phyloP scores from a whole-genome alignment of 208 protist genomes.

The Leishmania tropica region DNA sequence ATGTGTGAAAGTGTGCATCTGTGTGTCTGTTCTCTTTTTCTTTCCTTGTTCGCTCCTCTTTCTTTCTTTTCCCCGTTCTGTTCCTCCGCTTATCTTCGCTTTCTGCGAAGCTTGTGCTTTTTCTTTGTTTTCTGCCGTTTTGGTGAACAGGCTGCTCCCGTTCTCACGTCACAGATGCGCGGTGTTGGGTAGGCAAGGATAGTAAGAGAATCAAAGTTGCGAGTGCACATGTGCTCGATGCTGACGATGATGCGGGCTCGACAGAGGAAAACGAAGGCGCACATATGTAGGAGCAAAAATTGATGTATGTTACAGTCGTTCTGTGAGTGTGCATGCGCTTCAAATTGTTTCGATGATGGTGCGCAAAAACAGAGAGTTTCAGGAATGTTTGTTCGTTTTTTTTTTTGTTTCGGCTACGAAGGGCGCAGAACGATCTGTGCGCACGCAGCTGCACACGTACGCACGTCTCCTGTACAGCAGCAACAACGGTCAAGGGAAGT shows the following conservation, averaged over 20 bases:
- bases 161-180: neutral
- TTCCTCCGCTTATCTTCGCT: neutral
- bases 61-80: neutral
- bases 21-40: neutral
- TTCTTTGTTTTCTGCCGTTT: neutral
- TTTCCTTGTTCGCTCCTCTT: neutral
- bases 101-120: too few species aligned
- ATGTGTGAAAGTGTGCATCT: constrained; percentile 1
- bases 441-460: neutral
- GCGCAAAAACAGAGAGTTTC: neutral
- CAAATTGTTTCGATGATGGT: neutral
- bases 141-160: neutral
- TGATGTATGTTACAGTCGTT: neutral
- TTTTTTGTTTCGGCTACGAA: neutral
- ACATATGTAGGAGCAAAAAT: neutral
- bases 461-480: neutral
- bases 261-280: neutral
- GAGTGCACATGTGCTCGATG: neutral
- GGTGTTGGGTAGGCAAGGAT: neutral
- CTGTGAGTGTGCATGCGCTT: neutral
- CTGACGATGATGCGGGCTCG: neutral
- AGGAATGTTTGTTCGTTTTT: neutral
- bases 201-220: neutral
- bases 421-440: neutral
- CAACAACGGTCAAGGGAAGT: neutral